These are phyloP conservation scores for Grosmannia huntii DNA, from an alignment of 2,329 filamentous ascomycete genomes.

Conservation along the genomic window DNA sequence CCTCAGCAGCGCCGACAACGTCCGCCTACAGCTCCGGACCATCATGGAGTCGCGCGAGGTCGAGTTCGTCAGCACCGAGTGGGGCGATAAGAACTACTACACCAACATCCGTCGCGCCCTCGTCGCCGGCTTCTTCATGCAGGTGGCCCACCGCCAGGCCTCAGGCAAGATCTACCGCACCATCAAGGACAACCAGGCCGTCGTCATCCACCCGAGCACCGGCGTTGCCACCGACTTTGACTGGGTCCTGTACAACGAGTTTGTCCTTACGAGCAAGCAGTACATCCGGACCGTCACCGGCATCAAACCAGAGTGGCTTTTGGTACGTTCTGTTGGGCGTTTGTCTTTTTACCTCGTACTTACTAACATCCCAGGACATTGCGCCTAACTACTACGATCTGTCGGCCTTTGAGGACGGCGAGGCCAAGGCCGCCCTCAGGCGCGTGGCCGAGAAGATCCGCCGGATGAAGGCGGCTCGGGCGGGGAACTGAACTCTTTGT, in stretches of 20 bases:
- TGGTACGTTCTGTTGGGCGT: constrained; percentile 42
- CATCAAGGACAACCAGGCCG: constrained; percentile 90
- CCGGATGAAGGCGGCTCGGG: constrained; percentile 45
- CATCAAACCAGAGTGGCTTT: constrained; percentile 84
- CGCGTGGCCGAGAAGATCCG: constrained; percentile 46
- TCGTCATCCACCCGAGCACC: constrained; percentile 86
- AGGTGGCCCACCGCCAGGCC: constrained; percentile 87
- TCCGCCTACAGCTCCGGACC: constrained; percentile 78
- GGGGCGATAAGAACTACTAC: constrained; percentile 95
- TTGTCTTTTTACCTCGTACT: constrained; percentile 15
- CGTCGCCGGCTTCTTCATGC: constrained; percentile 97
- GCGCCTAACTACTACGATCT: constrained; percentile 88
- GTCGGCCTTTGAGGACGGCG: constrained; percentile 68
- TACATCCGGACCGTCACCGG: constrained; percentile 91
- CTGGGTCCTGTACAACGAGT: constrained; percentile 98
- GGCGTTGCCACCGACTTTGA: constrained; percentile 81
- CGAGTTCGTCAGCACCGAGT: constrained; percentile 76
- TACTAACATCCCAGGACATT: constrained; percentile 54
- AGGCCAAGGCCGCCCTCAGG: constrained; percentile 59
- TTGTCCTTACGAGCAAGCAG: constrained; percentile 95
- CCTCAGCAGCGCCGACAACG: constrained; percentile 84
- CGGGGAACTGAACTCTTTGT: constrained; percentile 15
- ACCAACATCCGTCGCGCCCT: constrained; percentile 90
- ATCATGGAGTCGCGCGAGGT: constrained; percentile 93
- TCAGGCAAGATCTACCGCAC: constrained; percentile 86